Evolutionary conservation across 1,284 basidiomycete species (phyloP), one percentile per base, ranked within the genome.

Genomic region (Cutaneotrichosporon sp.): DNA sequence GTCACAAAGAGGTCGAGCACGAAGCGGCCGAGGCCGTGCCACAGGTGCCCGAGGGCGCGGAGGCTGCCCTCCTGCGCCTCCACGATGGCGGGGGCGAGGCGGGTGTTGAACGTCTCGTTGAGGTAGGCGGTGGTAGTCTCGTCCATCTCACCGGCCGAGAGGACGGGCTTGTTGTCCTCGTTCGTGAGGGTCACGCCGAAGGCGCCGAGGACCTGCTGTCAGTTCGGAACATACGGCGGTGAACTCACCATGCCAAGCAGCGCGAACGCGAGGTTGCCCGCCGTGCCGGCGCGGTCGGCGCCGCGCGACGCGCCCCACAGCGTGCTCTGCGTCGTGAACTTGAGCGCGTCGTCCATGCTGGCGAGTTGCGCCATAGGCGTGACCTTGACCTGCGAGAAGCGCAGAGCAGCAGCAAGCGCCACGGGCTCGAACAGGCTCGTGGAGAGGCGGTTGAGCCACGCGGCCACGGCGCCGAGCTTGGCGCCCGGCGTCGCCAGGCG

Each of bases 1-100:
- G 97, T 94, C 52, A 98, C 83, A 72, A 90, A 90, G n/a, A 95
- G 51, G 36, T 73, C 72, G 45, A 78, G 60, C 1, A 76, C 53
- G 59, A 75, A 68, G 1, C 63, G 66, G 4, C 87, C 85, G 29
- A 91, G 73, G 0, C 83, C 84, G 46, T 94, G 81, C 87, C 88
- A 97, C 9, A 75, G 42, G 8, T 59, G 51, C 80, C 85, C 58
- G 7, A 75, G 55, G 18, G 50, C 31, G 1, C 8, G n/a, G 6
- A 72, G 60, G 9, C 60, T 59, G 5, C 54, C 22, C 4, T 51
- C 47, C 4, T 49, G 46, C 4, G 54, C 53, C 6, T 53, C 27
- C 4, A 53, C 20, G 14, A 74, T 49, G 5, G 67, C 50, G 0
- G 61, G 50, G 5, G 55, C 56, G 6, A 73, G 56, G 4, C 60